phyloP scores from a whole-genome alignment of 139 green algal species.

The Coelastrella sp. region DNA sequence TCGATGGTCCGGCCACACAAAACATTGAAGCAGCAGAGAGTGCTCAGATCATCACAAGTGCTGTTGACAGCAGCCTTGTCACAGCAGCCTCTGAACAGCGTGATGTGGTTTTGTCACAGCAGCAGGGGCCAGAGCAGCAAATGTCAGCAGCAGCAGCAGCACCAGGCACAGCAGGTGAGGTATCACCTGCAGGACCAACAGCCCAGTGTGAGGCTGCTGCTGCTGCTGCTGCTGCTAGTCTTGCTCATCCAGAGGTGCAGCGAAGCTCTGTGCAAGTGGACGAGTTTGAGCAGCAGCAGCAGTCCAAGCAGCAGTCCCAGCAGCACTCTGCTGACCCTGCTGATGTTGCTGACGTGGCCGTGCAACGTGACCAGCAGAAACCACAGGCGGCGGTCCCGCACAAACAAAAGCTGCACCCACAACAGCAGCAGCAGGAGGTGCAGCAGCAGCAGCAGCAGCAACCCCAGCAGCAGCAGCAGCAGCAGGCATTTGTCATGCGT shows the following conservation, averaged over 20 bases:
- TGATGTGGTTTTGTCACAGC: no score
- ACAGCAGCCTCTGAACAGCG: background rate
- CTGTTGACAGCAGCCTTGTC: slow-evolving; percentile 11
- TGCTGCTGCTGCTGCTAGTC: background rate
- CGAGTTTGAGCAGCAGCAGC: background rate
- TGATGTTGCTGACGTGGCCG: no score
- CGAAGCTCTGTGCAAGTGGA: background rate
- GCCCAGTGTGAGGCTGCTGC: background rate
- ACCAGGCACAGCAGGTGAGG: background rate
- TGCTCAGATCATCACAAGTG: background rate
- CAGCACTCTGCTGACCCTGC: no score
- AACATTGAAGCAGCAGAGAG: background rate
- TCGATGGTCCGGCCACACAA: no score
- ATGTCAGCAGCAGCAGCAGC: slow-evolving; percentile 9
- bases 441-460: background rate
- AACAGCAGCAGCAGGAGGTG: slow-evolving; percentile 8
- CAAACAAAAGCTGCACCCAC: background rate
- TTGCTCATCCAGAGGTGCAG: background rate
- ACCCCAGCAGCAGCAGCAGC: background rate
- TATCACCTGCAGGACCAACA: background rate
- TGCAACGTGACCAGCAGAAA: no score
- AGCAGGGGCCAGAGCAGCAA: background rate
- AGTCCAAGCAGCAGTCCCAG: background rate
- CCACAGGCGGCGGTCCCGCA: no score
- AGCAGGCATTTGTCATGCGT: background rate